Base-by-base conservation (phyloP, 2,329 filamentous ascomycete genomes). In the Apiospora rasikravindrae region DNA sequence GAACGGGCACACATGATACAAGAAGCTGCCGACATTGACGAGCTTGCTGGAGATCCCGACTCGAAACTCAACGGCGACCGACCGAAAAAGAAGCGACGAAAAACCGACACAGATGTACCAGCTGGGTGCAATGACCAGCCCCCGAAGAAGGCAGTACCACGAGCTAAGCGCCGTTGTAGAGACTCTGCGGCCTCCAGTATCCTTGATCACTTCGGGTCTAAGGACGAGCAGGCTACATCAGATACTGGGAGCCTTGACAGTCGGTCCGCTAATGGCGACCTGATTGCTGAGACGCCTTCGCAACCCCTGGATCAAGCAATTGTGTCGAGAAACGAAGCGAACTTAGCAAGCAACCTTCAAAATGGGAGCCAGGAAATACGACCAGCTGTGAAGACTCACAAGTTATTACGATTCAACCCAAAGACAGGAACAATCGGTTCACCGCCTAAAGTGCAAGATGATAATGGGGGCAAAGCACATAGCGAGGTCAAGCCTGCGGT, bases 341-440 rank as follows among this genome's bases (percentile, higher is more conserved):
- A 64, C 33, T 37, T n/a, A 40, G 10, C 57, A 64, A 64, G 33
- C 57, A 40, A n/a, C 33, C 29, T 64, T n/a, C 29, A 64, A 64
- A 40, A 64, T 64, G 33, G 57, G 10, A 24, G 11, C 10, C 33
- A 40, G 57, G 57, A 64, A 22, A 64, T 64, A 40, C 57, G 66
- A n/a, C 66, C 40, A 47, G 26, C n/a, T 45, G 66, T 44, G 26
- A 85, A 83, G 69, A 82, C 85, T 0, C 85, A 83, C 61, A 90
- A 88, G 74, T 75, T 91, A 0, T 79, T 91, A 26, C 86, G 83
- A 73, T 85, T 91, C 76, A 91, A 92, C 73, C 84, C 85, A 0
- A 88, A 86, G 73, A 91, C 89, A 1, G 89, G 90, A 6, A 92
- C 89, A 1, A 86, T 91, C 69, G 89, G 89, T 4, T 89, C 89